Percentiles rank a stretch among this genome's conserved stretches.
phyloP scores from a whole-genome alignment of 306 rosid genomes.

The Albizia julibrissin region DNA sequence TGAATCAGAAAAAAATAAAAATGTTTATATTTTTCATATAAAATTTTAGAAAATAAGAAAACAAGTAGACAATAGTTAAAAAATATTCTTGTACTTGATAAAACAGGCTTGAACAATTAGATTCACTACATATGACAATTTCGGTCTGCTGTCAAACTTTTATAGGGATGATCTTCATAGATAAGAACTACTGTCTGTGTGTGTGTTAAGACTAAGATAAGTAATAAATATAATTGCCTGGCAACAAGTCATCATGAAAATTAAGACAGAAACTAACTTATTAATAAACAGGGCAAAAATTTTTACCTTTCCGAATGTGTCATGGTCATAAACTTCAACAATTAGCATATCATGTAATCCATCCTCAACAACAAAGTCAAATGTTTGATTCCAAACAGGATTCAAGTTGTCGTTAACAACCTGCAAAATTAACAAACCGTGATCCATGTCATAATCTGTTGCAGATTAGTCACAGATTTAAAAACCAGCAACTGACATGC shows the following conservation, averaged over 20 bases:
- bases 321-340: constrained; percentile 88
- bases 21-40: not conserved
- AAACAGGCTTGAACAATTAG: not conserved
- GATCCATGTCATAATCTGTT: constrained; percentile 21
- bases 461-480: constrained; percentile 14
- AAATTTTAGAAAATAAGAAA: not conserved
- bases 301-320: constrained; percentile 95
- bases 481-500: not conserved
- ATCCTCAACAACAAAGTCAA: constrained; percentile 94
- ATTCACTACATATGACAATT: not conserved
- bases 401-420: constrained; percentile 89
- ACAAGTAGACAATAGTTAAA: not conserved
- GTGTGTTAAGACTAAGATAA: not conserved
- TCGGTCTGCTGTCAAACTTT: not conserved
- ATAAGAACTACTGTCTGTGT: not conserved
- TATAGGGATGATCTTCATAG: not conserved
- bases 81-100: no score
- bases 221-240: not conserved
- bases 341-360: constrained; percentile 96
- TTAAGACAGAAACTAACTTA: not conserved
- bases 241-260: constrained; percentile 2
- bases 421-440: constrained; percentile 46
- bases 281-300: not conserved
- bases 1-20: not conserved
- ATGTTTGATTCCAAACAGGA: constrained; percentile 98